phyloP scores from a whole-genome alignment of 768 basidiomycete genomes.

The Calocybe gangraenosa region DNA sequence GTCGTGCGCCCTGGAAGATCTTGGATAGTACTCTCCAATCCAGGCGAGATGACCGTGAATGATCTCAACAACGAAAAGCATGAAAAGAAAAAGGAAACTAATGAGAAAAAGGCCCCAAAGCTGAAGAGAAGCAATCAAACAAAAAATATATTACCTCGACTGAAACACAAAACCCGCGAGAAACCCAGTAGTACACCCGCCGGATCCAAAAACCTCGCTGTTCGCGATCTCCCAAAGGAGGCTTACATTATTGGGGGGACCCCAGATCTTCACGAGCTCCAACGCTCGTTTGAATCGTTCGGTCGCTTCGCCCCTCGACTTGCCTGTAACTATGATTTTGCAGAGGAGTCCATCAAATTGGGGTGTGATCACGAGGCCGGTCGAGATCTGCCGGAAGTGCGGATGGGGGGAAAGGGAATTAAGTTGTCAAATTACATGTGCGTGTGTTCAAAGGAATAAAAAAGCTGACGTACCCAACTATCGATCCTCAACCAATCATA shows the following conservation, averaged over 20 bases:
- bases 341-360: slow-evolving; percentile 56
- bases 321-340: slow-evolving; percentile 54
- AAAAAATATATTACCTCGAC: slow-evolving; percentile 28
- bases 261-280: slow-evolving; percentile 37
- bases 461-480: slow-evolving; percentile 41
- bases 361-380: slow-evolving; percentile 46
- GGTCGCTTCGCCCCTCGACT: slow-evolving; percentile 42
- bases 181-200: slow-evolving; percentile 45
- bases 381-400: slow-evolving; percentile 34
- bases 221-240: slow-evolving; percentile 44
- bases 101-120: no score
- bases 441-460: no score
- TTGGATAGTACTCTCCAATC: slow-evolving; percentile 55
- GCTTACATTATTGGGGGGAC: slow-evolving; percentile 57
- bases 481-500: slow-evolving; percentile 59
- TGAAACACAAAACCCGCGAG: slow-evolving; percentile 38
- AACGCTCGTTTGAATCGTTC: slow-evolving; percentile 36
- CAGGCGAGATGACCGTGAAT: slow-evolving; percentile 49
- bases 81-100: not conserved
- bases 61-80: no score
- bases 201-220: slow-evolving; percentile 33
- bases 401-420: not conserved
- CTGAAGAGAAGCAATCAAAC: not conserved
- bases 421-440: no score
- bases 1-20: slow-evolving; percentile 51